A percentile compares a stretch with the other conserved stretches of the same genome.
Evolutionary conservation across 768 basidiomycete genomes (phyloP).

Genomic region (Scleroderma citrinum): DNA sequence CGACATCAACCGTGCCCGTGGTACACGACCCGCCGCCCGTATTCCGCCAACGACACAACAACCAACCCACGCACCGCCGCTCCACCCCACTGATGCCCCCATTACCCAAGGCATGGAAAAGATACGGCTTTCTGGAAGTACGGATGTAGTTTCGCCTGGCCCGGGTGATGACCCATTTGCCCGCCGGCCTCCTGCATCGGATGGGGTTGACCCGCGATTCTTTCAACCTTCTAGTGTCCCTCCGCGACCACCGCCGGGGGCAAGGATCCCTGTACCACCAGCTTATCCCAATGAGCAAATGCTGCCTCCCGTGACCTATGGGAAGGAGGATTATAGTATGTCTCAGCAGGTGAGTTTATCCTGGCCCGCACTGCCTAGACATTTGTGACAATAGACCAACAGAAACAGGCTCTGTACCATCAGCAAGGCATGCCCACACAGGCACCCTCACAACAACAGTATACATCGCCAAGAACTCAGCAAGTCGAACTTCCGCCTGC

Average conservation of each 20-base stretch:
- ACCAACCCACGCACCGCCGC: conserved; percentile 26
- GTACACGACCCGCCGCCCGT: conserved; percentile 38
- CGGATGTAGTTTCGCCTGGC: conserved; percentile 31
- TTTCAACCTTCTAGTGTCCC: conserved; percentile 30
- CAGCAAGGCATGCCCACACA: conserved; percentile 19
- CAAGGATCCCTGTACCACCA: conserved; percentile 30
- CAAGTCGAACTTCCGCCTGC: conserved; percentile 17
- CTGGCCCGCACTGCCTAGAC: background rate
- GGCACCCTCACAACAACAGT: conserved; percentile 19
- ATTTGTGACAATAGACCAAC: conserved; percentile 5
- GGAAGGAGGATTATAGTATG: conserved; percentile 23
- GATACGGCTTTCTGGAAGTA: conserved; percentile 36
- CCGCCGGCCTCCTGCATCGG: conserved; percentile 23
- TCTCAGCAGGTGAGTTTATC: conserved; percentile 18
- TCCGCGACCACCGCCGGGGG: conserved; percentile 34
- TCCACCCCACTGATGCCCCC: conserved; percentile 30
- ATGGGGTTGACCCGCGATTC: conserved; percentile 38
- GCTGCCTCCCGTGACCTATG: conserved; percentile 24
- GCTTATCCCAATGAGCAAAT: conserved; percentile 30
- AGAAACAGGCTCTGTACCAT: conserved; percentile 18
- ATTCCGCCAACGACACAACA: conserved; percentile 27
- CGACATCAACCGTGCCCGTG: conserved; percentile 77
- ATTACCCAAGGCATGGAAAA: conserved; percentile 37
- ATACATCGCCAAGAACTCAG: conserved; percentile 24
- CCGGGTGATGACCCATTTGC: conserved; percentile 16